These are phyloP conservation scores for Eremomyces bilateralis DNA, from an alignment of 495 filamentous ascomycete genomes.

Conservation along the genomic window DNA sequence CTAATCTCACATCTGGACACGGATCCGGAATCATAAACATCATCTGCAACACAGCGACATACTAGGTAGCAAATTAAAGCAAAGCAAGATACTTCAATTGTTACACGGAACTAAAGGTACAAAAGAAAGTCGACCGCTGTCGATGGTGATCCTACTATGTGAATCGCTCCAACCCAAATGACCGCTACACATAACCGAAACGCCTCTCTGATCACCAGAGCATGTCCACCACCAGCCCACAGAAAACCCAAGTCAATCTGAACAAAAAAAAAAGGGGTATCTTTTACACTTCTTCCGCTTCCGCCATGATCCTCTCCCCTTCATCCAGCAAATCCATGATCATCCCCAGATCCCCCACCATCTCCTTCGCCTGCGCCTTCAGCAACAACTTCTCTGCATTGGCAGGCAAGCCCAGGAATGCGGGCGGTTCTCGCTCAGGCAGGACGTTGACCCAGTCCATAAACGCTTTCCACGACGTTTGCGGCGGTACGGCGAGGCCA, in stretches of 20 bases:
- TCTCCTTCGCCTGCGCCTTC: slow-evolving; percentile 66
- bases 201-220: too few species aligned
- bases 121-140: too few species aligned
- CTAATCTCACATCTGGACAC: too few species aligned
- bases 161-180: too few species aligned
- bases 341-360: slow-evolving; percentile 65
- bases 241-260: neutral
- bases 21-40: too few species aligned
- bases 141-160: too few species aligned
- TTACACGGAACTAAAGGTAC: too few species aligned
- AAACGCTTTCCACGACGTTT: slow-evolving; percentile 69
- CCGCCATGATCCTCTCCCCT: slow-evolving; percentile 74
- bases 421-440: slow-evolving; percentile 89
- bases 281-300: slow-evolving; percentile 19
- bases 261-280: neutral
- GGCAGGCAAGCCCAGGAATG: slow-evolving; percentile 84
- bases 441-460: slow-evolving; percentile 77
- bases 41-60: too few species aligned
- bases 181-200: too few species aligned
- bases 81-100: too few species aligned
- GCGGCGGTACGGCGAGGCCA: slow-evolving; percentile 50
- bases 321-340: slow-evolving; percentile 79
- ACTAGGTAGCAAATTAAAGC: too few species aligned
- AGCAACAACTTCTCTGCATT: slow-evolving; percentile 93
- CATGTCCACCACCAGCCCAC: too few species aligned